Evolutionary conservation across 306 rosid genomes (phyloP).

Genomic region (Neltuma alba): DNA sequence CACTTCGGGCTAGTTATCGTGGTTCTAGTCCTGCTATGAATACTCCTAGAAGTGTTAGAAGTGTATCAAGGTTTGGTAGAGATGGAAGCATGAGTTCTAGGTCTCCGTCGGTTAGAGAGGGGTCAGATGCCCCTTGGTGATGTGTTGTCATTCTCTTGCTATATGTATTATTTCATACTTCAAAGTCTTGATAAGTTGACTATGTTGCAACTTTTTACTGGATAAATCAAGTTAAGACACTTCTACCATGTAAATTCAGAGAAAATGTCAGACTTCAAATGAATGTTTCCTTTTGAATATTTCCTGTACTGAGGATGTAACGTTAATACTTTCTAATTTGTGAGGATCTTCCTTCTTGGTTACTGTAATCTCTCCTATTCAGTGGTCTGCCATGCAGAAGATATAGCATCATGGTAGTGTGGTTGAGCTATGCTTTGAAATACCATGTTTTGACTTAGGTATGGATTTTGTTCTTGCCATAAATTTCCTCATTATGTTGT

Average conservation of each 20-base stretch:
- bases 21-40: conserved; percentile 78
- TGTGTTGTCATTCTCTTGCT: conserved; percentile 34
- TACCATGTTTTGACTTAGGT: not conserved
- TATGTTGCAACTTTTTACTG: conserved; percentile 18
- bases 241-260: conserved; percentile 8
- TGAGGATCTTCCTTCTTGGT: not conserved
- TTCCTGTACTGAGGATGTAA: conserved; percentile 9
- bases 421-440: not conserved
- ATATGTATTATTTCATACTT: conserved; percentile 25
- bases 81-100: conserved; percentile 70
- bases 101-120: conserved; percentile 88
- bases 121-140: conserved; percentile 83
- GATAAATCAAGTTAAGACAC: conserved; percentile 12
- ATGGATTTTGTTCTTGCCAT: conserved; percentile 8
- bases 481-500: conserved; percentile 6
- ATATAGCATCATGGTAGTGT: not conserved
- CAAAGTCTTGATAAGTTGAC: conserved; percentile 26
- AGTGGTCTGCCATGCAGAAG: not conserved
- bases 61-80: conserved; percentile 77
- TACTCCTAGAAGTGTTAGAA: conserved; percentile 81
- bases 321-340: not conserved
- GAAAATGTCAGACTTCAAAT: conserved; percentile 6
- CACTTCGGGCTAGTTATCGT: conserved; percentile 95
- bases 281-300: not conserved
- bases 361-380: conserved; percentile 6